These are phyloP conservation scores for Brassica juncea DNA, from an alignment of 345 rosid species.

Conservation along the genomic window DNA sequence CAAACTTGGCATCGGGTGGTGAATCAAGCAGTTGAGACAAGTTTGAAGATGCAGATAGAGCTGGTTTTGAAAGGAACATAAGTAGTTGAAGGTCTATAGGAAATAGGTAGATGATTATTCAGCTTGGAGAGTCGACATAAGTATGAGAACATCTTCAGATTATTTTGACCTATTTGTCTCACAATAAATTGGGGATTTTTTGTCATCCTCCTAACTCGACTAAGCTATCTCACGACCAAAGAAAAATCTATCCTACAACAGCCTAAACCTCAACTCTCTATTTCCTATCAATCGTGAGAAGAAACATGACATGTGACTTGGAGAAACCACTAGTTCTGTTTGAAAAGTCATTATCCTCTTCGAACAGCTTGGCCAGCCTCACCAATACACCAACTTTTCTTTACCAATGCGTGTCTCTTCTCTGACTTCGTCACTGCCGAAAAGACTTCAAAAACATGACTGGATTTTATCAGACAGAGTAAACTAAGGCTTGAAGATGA, in stretches of 20 bases:
- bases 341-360: neutral
- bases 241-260: neutral
- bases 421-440: no score
- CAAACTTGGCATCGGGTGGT: neutral
- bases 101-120: neutral
- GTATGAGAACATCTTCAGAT: neutral
- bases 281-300: neutral
- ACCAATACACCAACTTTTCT: neutral
- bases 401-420: no score
- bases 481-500: no score
- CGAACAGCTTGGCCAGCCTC: neutral
- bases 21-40: neutral
- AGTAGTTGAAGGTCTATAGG: neutral
- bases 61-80: neutral
- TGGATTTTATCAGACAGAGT: no score
- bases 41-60: neutral
- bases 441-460: no score
- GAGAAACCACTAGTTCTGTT: neutral
- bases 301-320: neutral
- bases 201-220: neutral
- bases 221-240: neutral
- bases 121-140: neutral
- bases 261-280: neutral
- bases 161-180: neutral
- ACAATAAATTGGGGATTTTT: neutral